Conservation (phyloP, 257 asterid species). For the Capsicum chinense region DNA sequence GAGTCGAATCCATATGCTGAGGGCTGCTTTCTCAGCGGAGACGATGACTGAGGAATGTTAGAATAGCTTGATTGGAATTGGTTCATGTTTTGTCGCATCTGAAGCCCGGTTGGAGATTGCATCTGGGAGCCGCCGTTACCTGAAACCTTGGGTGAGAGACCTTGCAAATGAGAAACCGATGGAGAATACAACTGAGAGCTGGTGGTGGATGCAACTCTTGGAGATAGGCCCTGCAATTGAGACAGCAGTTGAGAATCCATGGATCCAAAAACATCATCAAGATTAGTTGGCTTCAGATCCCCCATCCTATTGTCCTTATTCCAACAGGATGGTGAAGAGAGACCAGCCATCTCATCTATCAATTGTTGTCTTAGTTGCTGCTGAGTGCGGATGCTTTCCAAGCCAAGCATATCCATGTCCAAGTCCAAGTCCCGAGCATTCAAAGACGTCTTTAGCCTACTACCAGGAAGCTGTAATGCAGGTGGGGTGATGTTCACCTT, state of each 20-base stretch:
- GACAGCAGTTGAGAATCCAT: slow-evolving; percentile 62
- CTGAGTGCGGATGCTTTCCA: slow-evolving; percentile 60
- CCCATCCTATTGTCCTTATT: slow-evolving; percentile 47
- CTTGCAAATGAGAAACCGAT: slow-evolving; percentile 53
- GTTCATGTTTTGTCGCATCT: slow-evolving; percentile 61
- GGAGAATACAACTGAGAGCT: slow-evolving; percentile 52
- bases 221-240: slow-evolving; percentile 62
- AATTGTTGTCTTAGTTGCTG: slow-evolving; percentile 63
- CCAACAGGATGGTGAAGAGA: slow-evolving; percentile 62
- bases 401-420: slow-evolving; percentile 58
- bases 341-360: slow-evolving; percentile 68
- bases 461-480: slow-evolving; percentile 70
- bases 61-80: slow-evolving; percentile 78
- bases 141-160: slow-evolving; percentile 53
- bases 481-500: slow-evolving; percentile 69
- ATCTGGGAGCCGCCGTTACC: slow-evolving; percentile 42
- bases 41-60: slow-evolving; percentile 57
- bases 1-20: slow-evolving; percentile 68
- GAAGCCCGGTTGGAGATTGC: slow-evolving; percentile 62
- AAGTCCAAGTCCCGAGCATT: slow-evolving; percentile 64
- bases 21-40: slow-evolving; percentile 52
- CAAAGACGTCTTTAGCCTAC: slow-evolving; percentile 66
- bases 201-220: slow-evolving; percentile 44
- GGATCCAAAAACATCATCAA: slow-evolving; percentile 76
- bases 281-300: slow-evolving; percentile 69